Evolutionary conservation across 306 rosid species (phyloP).

Genomic region (barrel medic (Medicago truncatula)): MtrunA17r5.0-ANR NC_053045.1:32646501-32647000

Average conservation of each 20-base stretch:
- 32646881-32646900: background rate
- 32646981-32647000: background rate
- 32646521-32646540: conserved; percentile 88
- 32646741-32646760: conserved; percentile 97
- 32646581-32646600: conserved; percentile 2
- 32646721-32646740: conserved; percentile 16
- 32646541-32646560: conserved; percentile 91
- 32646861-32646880: conserved; percentile 6
- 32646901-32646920: conserved; percentile 64
- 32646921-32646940: conserved; percentile 98
- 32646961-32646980: conserved; percentile 74
- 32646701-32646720: conserved; percentile 5
- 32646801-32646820: conserved; percentile 47
- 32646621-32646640: background rate
- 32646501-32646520: conserved; percentile 55
- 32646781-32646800: conserved; percentile 92
- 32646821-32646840: conserved; percentile 32
- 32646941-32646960: conserved; percentile 99
- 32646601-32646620: background rate
- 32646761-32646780: conserved; percentile 87
- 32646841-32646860: conserved; percentile 19
- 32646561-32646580: conserved; percentile 29
- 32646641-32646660: conserved; percentile 17
- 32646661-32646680: conserved; percentile 5
- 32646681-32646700: background rate